Evolutionary conservation across 106 monocot species (phyloP).

Genomic region (Acorus calamus): DNA sequence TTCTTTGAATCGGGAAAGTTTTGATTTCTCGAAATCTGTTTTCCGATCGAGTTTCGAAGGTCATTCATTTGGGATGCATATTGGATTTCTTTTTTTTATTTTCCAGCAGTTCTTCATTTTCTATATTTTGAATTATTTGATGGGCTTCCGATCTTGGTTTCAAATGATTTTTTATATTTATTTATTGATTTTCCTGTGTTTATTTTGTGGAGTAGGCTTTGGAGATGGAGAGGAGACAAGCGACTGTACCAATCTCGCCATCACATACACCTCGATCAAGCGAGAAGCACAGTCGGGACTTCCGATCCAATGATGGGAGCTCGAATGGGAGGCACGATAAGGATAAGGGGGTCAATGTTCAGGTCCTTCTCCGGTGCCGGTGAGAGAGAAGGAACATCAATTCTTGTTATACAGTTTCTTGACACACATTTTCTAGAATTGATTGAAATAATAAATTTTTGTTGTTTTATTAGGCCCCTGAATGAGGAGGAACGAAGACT

Average conservation of each 20-base stretch:
- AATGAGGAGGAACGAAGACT: conserved; percentile 30
- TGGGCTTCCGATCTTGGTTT: no score
- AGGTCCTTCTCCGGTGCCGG: conserved; percentile 52
- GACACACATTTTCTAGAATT: background rate
- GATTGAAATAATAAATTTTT: background rate
- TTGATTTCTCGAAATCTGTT: no score
- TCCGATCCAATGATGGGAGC: conserved; percentile 11
- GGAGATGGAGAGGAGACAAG: no score
- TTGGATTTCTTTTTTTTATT: no score
- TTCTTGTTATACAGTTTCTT: background rate
- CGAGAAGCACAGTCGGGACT: conserved; percentile 8
- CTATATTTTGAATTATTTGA: no score
- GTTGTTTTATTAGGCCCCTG: conserved; percentile 21
- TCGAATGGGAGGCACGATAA: conserved; percentile 21
- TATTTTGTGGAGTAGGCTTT: no score
- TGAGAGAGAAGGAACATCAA: background rate
- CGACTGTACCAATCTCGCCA: background rate
- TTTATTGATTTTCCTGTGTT: no score
- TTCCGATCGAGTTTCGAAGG: no score
- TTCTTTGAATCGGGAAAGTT: no score
- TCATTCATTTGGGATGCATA: no score
- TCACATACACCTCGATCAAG: conserved; percentile 9
- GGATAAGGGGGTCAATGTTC: conserved; percentile 55
- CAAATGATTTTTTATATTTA: no score
- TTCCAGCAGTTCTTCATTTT: no score